These are phyloP conservation scores for Suillus hirtellus DNA, from an alignment of 768 basidiomycete genomes.

Conservation along the genomic window DNA sequence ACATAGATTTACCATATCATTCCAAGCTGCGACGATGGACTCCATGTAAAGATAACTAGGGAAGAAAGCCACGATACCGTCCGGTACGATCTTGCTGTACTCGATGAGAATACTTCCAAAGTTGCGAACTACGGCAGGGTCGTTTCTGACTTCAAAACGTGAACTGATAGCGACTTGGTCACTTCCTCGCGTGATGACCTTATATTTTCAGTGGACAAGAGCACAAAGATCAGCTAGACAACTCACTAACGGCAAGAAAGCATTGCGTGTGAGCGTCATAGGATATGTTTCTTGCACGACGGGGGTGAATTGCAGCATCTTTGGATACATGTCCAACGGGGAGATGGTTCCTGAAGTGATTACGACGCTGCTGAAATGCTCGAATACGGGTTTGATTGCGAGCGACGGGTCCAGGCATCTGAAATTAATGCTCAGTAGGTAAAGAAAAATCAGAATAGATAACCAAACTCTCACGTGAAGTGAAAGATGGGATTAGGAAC, in stretches of 20 bases:
- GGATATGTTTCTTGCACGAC: constrained; percentile 97
- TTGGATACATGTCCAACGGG: constrained; percentile 99
- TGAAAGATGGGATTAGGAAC: constrained; percentile 99
- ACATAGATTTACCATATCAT: constrained; percentile 84
- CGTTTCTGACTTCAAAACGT: constrained; percentile 97
- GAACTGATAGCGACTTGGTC: constrained; percentile 99
- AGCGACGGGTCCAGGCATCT: constrained; percentile 97
- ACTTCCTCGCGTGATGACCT: constrained; percentile 97
- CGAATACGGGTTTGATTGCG: constrained; percentile 97
- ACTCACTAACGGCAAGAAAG: constrained; percentile 89
- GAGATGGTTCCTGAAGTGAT: constrained; percentile 99
- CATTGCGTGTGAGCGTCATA: constrained; percentile 96
- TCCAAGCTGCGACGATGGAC: constrained; percentile 99
- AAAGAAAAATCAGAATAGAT: not conserved
- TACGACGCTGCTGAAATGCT: constrained; percentile 96
- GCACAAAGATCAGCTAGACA: not conserved
- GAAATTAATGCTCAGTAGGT: constrained; percentile 18
- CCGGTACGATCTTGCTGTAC: constrained; percentile 96
- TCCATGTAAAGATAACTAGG: constrained; percentile 99
- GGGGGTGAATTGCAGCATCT: constrained; percentile 97
- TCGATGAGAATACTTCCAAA: constrained; percentile 98
- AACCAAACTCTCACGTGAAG: constrained; percentile 67
- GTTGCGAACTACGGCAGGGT: constrained; percentile 97
- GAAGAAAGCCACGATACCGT: constrained; percentile 98
- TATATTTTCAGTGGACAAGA: constrained; percentile 1